A percentile compares a stretch with the other conserved stretches of the same genome.
phyloP scores from a whole-genome alignment of 345 rosid genomes.

The Durio zibethinus region DNA sequence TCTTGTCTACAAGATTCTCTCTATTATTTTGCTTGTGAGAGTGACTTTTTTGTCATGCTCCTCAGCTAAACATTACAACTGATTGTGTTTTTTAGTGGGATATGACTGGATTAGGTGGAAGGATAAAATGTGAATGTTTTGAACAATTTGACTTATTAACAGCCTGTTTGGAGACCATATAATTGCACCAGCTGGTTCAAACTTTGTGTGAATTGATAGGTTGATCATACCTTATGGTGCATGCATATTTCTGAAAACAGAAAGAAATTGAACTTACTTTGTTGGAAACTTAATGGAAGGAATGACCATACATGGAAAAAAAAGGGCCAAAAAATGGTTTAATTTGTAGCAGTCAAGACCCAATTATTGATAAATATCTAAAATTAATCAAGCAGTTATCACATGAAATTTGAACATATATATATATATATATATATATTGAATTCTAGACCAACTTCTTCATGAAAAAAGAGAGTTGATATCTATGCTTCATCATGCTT shows the following conservation, averaged over 20 bases:
- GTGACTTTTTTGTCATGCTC: conserved; percentile 42
- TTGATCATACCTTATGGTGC: background rate
- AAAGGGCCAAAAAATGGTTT: background rate
- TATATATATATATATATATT: background rate
- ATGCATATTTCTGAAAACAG: background rate
- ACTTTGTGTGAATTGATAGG: background rate
- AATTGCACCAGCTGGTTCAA: conserved; percentile 23
- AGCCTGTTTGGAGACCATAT: conserved; percentile 27
- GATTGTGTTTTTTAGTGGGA: conserved; percentile 37
- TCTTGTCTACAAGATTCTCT: conserved; percentile 52
- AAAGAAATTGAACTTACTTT: background rate
- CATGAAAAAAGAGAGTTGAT: background rate
- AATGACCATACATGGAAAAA: background rate
- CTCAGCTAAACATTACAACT: conserved; percentile 15
- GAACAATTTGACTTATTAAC: conserved; percentile 22
- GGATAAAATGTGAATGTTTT: conserved; percentile 20
- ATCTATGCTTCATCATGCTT: background rate
- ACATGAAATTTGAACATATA: background rate
- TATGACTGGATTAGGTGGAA: conserved; percentile 41
- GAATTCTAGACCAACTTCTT: background rate
- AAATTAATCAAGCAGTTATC: background rate
- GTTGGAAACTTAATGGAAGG: background rate
- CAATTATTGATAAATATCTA: background rate
- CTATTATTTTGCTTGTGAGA: conserved; percentile 48
- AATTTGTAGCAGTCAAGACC: background rate